These are phyloP conservation scores for Lithohypha guttulata DNA, from an alignment of 2,329 filamentous ascomycete species.

Conservation along the genomic window DNA sequence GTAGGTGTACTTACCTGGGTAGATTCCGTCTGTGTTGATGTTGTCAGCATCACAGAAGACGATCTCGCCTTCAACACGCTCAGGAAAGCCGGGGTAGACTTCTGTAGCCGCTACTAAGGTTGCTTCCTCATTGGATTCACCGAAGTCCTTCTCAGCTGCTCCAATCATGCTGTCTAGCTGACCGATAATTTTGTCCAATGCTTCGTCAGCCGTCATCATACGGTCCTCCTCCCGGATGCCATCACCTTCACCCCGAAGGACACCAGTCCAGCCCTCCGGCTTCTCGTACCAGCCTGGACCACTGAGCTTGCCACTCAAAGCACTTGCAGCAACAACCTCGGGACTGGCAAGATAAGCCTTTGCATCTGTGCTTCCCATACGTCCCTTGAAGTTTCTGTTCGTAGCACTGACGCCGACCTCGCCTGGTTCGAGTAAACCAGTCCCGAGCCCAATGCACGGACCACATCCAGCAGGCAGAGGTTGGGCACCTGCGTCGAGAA, in stretches of 20 bases:
- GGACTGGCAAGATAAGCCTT: slow-evolving; percentile 81
- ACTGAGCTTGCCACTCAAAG: slow-evolving; percentile 44
- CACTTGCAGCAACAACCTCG: slow-evolving; percentile 85
- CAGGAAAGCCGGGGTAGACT: slow-evolving; percentile 76
- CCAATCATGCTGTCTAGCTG: slow-evolving; percentile 56
- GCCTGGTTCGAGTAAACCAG: slow-evolving; percentile 68
- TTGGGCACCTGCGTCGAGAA: slow-evolving; percentile 69
- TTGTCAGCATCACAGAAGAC: slow-evolving; percentile 79
- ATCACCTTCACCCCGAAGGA: slow-evolving; percentile 59
- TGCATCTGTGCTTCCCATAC: slow-evolving; percentile 72
- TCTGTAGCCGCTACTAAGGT: slow-evolving; percentile 41
- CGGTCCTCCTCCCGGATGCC: slow-evolving; percentile 54
- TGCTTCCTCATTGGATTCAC: slow-evolving; percentile 7
- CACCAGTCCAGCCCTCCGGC: slow-evolving; percentile 53
- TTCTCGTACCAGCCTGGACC: slow-evolving; percentile 70
- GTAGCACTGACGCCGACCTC: slow-evolving; percentile 75
- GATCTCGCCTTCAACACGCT: slow-evolving; percentile 73
- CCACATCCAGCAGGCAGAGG: slow-evolving; percentile 64
- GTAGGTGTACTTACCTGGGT: slow-evolving; percentile 86
- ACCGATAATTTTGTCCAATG: slow-evolving; percentile 59
- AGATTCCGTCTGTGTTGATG: slow-evolving; percentile 86
- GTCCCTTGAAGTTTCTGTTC: slow-evolving; percentile 85
- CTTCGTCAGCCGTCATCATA: slow-evolving; percentile 56
- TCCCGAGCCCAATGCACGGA: slow-evolving; percentile 76
- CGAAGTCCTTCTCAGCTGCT: slow-evolving; percentile 40